Base-by-base conservation (phyloP, 2,329 filamentous ascomycete species). In the Ophiostoma sp. region DNA sequence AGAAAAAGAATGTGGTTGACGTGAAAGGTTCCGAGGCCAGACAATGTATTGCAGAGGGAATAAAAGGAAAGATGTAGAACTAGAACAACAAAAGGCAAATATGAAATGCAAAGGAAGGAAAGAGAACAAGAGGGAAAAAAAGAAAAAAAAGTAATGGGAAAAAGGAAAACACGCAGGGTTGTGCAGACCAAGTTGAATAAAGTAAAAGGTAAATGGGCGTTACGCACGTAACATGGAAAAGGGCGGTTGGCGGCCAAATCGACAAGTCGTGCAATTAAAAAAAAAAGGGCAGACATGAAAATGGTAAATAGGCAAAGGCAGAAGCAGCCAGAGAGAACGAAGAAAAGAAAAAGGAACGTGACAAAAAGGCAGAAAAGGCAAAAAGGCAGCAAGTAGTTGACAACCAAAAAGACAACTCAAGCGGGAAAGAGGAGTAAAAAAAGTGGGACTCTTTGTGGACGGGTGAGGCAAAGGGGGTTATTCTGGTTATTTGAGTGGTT, bases 311-410 rank as follows among this genome's bases (percentile, higher is more conserved):
- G 57, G 31, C 57, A 61, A 17, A 42, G 22, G 50, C n/a, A 28
- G 22, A 55, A 9, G 50, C 50, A 55, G 22, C 22, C 45, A 50
- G 33, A 36, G 33, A 36, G 33, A 48, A 15, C 1, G 11, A 48
- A 19, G 3, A 2, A 59, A 59, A 28, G 25, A 59, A 61, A 61
- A 59, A 11, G 57, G 2, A 61, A 36, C 31, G 19, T 39, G 36
- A 45, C 11, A 87, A 90, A 1, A 88, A 91, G 2, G 89, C 85
- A 0, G 86, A 87, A 1, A 91, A 88, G 12, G 89, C 22, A 69
- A 50, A 50, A 70, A 50, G 9, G 45, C 45, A 17, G 17, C 6
- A 6, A 19, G 50, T 22, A 55, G 36, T 59, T 71, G 52, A 66
- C 59, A 72, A 72, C 48, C 33, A 55, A 31, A 59, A 39, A 70